Base-by-base conservation (phyloP, 2,329 filamentous ascomycete species). In the Thelonectria rubi region DNA sequence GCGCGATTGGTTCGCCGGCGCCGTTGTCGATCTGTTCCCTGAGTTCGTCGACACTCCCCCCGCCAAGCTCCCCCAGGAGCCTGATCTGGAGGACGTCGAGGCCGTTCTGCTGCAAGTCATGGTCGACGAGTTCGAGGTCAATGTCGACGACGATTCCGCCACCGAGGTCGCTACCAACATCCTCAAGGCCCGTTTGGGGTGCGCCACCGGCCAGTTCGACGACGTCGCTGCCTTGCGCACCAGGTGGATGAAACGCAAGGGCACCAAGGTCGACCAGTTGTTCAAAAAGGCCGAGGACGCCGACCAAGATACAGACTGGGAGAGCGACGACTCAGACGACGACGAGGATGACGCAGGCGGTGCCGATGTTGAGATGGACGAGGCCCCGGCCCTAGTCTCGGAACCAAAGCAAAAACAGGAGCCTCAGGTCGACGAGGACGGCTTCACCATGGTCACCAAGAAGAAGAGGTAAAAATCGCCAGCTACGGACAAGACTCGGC, bases 1-100 rank as follows among this genome's bases (percentile, higher is more conserved):
- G 82, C 91, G 94, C 72, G 94, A 97, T 83, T 98, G 94, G 94
- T 92, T 99, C 72, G 94, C 92, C 53, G 94, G 93, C 65, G 91
- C 91, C 45, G 84, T 98, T 55, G 90, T 89, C 61, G 92, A 97
- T 24, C 87, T 97, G 65, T 90, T 97, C 69, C 81, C 82, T 20
- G 85, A 93, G 67, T 87, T 97, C 67, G 79, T 79, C 58, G 77
- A 80, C 55, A 66, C 74, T 10, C 69, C 72, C 47, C 65, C 68
- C 42, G 69, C 63, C 63, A 73, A 63, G 66, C 73, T 63, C 57
- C 63, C 67, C 20, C 79, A 82, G 18, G 84, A 87, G 68, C 83
- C 91, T 11, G 91, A 97, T 69, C 80, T 85, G 17, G 88, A 90
- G 65, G 93, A 97, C 70, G 81, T 97, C 45, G 94, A 98, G 80